Evolutionary conservation across 176 grass and related monocot species (phyloP), one percentile per base, ranked within the genome.

Genomic region (Chrysopogon serrulatus): DNA sequence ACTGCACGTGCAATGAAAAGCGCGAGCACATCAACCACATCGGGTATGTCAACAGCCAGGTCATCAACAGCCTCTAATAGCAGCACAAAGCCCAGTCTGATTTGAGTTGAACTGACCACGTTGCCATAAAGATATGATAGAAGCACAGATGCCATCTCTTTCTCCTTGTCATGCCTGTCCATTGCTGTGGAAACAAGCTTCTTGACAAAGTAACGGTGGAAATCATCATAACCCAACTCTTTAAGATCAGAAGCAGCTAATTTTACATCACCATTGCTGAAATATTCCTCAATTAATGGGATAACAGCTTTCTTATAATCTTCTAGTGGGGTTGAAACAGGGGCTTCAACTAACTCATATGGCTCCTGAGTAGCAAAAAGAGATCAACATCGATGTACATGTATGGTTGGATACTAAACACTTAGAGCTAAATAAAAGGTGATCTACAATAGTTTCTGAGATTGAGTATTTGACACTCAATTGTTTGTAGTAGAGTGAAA

Each of bases 91-190:
- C 92, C 95, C 51, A 91, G 88, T 43, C 90, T 88, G 67, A 98
- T 93, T 84, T 93, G 95, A 86, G 82, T 78, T 67, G 92, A 86
- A 91, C 86, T 93, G n/a, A 91, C 74, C 28, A 93, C 65, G 26
- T 86, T 83, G 65, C 83, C 84, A 86, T 98, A 98, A 18, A 98
- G 82, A 91, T 79, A 87, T 36, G 95, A 98, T 64, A 98, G 81
- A 72, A 98, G 78, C 83, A 98, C 95, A 72, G 95, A 95, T 2
- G 41, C 79, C 95, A 98, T 98, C 83, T 98, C 95, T 82, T 95
- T 98, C 87, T 98, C 95, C 86, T 98, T 98, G 87, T 95, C 90
- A 87, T 92, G 90, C 57, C 90, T 87, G 60, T 98, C 95, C 95
- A 98, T 98, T 74, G 95, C 88, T 86, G 91, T 91, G 30, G 95